These are phyloP conservation scores for Zymoseptoria brevis DNA, from an alignment of 2,329 filamentous ascomycete species.

Conservation along the genomic window DNA sequence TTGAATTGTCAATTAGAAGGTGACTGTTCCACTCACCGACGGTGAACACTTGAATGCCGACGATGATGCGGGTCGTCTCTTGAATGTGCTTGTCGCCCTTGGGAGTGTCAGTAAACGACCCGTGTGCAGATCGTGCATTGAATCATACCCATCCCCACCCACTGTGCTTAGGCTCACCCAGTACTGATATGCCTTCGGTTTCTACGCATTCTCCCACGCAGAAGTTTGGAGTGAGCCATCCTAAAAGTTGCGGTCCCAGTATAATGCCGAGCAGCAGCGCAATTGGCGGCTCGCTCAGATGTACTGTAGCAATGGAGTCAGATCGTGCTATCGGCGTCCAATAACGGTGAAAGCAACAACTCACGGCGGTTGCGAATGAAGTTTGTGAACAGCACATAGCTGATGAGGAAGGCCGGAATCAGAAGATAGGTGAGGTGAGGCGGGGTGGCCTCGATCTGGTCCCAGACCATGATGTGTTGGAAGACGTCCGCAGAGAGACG, in stretches of 20 bases:
- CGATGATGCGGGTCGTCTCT: conserved; percentile 37
- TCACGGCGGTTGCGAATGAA: conserved; percentile 38
- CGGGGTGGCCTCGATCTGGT: conserved; percentile 40
- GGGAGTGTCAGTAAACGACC: background rate
- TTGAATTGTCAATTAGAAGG: background rate
- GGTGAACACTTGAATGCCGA: conserved; percentile 38
- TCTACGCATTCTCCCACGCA: conserved; percentile 23
- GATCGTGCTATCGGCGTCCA: background rate
- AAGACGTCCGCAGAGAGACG: background rate
- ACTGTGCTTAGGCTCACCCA: conserved; percentile 1
- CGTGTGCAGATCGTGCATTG: conserved; percentile 1
- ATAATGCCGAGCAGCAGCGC: conserved; percentile 40
- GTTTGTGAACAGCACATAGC: conserved; percentile 39
- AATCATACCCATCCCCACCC: conserved; percentile 34
- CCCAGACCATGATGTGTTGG: conserved; percentile 28
- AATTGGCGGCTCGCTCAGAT: conserved; percentile 43
- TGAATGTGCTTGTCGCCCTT: conserved; percentile 35
- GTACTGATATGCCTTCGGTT: background rate
- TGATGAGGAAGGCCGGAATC: conserved; percentile 39
- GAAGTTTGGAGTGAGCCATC: conserved; percentile 34
- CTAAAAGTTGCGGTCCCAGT: conserved; percentile 35
- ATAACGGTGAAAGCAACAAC: background rate
- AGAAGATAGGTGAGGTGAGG: conserved; percentile 40
- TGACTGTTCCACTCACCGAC: conserved; percentile 8
- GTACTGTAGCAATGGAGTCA: conserved; percentile 22